Base-by-base conservation (phyloP, 1,139 yeast genomes). In the Magnusiomyces clavatus region DNA sequence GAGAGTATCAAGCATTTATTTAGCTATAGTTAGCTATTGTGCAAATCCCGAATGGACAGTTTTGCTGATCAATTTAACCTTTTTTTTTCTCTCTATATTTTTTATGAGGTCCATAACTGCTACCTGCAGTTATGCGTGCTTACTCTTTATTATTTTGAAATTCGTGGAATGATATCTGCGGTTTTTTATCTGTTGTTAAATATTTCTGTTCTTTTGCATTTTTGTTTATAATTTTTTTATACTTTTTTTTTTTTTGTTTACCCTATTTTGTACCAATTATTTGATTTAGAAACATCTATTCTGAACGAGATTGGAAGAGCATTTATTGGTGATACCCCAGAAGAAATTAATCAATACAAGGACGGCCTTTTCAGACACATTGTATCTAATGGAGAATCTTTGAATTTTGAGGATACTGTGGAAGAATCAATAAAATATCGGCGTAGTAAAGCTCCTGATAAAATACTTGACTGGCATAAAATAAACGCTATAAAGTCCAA, bases 221-320 rank as follows among this genome's bases (percentile, higher is more conserved):
- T 36, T 20, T 10, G 20, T 45, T 19, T 43, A 35, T 48, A 6
- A 5, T 13, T 24, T 48, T 39, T 31, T 31, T 48, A 29, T 24
- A 11, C 17, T 44, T 44, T 36, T 29, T 29, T 37, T n/a, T 12
- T 35, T 16, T 38, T 38, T 24, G 17, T 35, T 31, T 46, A 19
- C 38, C 41, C n/a, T n/a, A n/a, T 38, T 46, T 47, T 17, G 34
- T 37, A 24, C 8, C 41, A 60, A 63, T 61, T 50, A 56, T 56
- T 31, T 51, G 49, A 34, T 54, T 60, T 24, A 24, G 31, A 24
- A 24, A 24, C 31, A 8, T 24, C 31, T 24, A 24, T 24, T 14
- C 51, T 62, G 39, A 49, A 49, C 16, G 57, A 55, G 14, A 46
- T 61, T 51, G 56, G 58, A 47, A 54, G 58, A 17, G 62, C 64